Percentiles rank a stretch among this genome's conserved stretches.
phyloP scores from a whole-genome alignment of 495 filamentous ascomycete species.

The Neurospora sp. region DNA sequence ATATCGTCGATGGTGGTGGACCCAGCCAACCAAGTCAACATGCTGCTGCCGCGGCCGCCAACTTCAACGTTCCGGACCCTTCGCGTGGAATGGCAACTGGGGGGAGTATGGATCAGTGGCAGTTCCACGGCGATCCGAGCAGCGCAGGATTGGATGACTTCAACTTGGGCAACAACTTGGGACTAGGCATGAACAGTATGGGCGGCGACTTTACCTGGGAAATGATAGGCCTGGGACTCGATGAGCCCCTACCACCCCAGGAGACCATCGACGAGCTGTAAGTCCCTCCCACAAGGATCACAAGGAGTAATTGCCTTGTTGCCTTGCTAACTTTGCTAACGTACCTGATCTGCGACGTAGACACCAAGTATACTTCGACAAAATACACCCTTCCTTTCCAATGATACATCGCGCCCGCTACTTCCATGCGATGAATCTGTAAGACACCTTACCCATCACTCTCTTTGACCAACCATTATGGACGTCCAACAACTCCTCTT shows the following conservation, averaged over 20 bases:
- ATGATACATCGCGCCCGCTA: constrained; percentile 86
- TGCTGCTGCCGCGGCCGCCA: constrained; percentile 21
- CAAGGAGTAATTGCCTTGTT: background rate
- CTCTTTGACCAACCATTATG: background rate
- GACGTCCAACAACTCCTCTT: background rate
- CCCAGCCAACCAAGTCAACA: constrained; percentile 19
- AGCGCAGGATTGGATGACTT: constrained; percentile 35
- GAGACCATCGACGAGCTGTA: constrained; percentile 89
- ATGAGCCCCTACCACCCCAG: constrained; percentile 80
- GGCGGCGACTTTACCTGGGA: constrained; percentile 62
- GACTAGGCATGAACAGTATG: constrained; percentile 22
- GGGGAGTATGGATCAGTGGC: constrained; percentile 42
- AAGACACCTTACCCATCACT: constrained; percentile 10
- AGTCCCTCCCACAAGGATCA: constrained; percentile 14
- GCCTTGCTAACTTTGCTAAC: background rate
- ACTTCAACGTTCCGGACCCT: constrained; percentile 37
- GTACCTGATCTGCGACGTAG: constrained; percentile 28
- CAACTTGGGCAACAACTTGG: constrained; percentile 38
- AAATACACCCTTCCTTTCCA: constrained; percentile 73
- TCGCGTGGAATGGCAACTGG: constrained; percentile 32
- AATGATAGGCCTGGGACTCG: constrained; percentile 85
- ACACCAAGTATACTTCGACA: constrained; percentile 81
- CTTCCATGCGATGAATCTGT: constrained; percentile 71
- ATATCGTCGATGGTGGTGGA: constrained; percentile 21
- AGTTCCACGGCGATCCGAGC: constrained; percentile 40